These are phyloP conservation scores for Logfia minima DNA, from an alignment of 129 eudicot species.

Conservation along the genomic window DNA sequence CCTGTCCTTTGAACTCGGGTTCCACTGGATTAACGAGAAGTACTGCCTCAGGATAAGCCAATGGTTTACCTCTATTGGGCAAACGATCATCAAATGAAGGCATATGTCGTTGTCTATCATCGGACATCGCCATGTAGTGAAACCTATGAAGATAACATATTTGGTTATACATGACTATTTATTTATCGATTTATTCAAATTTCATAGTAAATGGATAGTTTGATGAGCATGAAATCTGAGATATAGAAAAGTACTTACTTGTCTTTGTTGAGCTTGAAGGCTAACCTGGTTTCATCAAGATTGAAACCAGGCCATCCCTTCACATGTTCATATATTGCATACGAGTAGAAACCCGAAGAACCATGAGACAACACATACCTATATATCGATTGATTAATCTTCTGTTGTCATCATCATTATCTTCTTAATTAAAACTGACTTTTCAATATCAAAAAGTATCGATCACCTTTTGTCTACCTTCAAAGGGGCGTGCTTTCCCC, in stretches of 20 bases:
- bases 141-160: constrained; percentile 42
- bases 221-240: neutral
- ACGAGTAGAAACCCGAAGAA: constrained; percentile 77
- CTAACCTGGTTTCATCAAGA: constrained; percentile 71
- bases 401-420: constrained; percentile 2
- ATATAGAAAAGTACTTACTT: constrained; percentile 42
- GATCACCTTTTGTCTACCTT: constrained; percentile 73
- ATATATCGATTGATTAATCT: neutral
- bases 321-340: constrained; percentile 69
- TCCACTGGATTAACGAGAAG: constrained; percentile 72
- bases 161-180: neutral
- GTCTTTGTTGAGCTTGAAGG: constrained; percentile 77
- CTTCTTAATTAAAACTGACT: neutral
- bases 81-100: constrained; percentile 73
- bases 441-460: neutral
- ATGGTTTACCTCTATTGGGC: constrained; percentile 52
- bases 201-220: neutral
- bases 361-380: constrained; percentile 78
- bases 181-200: neutral
- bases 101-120: constrained; percentile 72
- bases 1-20: constrained; percentile 92
- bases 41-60: constrained; percentile 91
- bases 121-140: constrained; percentile 87
- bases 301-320: constrained; percentile 74
- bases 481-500: constrained; percentile 49